Conservation (phyloP, 139 green algal genomes). For the Tetraselmis chui region DNA sequence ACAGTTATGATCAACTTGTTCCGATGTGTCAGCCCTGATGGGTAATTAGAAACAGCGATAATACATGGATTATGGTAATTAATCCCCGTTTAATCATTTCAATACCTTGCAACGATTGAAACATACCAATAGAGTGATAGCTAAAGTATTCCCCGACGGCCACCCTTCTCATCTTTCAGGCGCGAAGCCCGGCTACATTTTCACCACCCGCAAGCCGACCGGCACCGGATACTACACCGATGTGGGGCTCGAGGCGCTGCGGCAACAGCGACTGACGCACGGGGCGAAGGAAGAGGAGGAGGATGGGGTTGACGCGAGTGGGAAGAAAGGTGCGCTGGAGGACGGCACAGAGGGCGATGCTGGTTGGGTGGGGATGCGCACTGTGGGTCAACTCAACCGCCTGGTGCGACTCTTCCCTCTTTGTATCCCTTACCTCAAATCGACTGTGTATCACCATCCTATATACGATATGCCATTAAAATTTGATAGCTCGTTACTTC, state of each 20-base stretch:
- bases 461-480: no score
- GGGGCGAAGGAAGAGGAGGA: neutral
- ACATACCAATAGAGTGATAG: no score
- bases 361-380: constrained; percentile 80
- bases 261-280: neutral
- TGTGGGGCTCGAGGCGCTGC: constrained; percentile 7
- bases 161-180: constrained; percentile 9
- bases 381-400: constrained; percentile 68
- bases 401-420: neutral
- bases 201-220: constrained; percentile 45
- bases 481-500: no score
- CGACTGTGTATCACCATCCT: no score
- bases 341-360: constrained; percentile 8
- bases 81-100: no score
- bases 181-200: constrained; percentile 48
- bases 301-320: neutral
- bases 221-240: constrained; percentile 77
- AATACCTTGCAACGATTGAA: no score
- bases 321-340: neutral
- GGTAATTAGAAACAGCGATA: no score
- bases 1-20: no score
- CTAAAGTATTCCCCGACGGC: neutral
- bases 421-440: no score
- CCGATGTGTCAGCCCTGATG: no score
- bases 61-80: no score